Base-by-base conservation (phyloP, 495 filamentous ascomycete species). In the Aspergillus olivimuriae region DNA sequence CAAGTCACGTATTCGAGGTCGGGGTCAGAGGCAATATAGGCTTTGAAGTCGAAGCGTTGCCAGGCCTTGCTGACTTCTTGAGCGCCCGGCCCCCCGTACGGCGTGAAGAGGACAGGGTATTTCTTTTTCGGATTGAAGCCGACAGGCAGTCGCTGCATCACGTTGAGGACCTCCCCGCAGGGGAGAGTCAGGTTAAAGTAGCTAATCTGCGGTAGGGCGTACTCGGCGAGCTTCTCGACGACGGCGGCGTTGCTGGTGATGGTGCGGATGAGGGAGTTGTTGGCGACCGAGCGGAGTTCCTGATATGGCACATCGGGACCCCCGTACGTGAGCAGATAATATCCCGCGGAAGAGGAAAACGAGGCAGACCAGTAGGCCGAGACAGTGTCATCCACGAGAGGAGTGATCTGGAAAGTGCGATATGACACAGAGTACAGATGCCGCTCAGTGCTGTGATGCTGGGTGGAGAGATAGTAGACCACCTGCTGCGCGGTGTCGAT, bases 1-100 rank as follows among this genome's bases (percentile, higher is more conserved):
- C 51, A 53, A 18, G 51, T 53, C 1, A 53, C 36, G 15, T 53
- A 53, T 36, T 53, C 46, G 22, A 53, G 51, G 17, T 53, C 51
- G 0, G 43, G 39, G 30, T 53, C 51, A 3, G 51, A 53, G 3
- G 51, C 28, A 28, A 53, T 46, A 39, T 53, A 53, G 0, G 51
- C 51, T n/a, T 50, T 50, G 34, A 53, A 50, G 17, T 33, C 28
- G 11, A 47, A 16, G 0, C 22, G 19, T 21, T 50, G 51, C 46
- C 46, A 53, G 19, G 39, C 20, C 15, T 53, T 53, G 17, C 24
- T 39, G 28, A 46, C 51, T 35, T 49, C 26, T 17, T 49, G 46
- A 0, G 51, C 51, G 0, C 51, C 51, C 2, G 51, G 51, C 4
- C 51, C 51, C 22, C 51, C 51, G 16, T 53, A 53, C 0, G 51